Evolutionary conservation across 2,329 filamentous ascomycete species (phyloP).

Genomic region (Pseudopyrenochaeta lycopersici): DNA sequence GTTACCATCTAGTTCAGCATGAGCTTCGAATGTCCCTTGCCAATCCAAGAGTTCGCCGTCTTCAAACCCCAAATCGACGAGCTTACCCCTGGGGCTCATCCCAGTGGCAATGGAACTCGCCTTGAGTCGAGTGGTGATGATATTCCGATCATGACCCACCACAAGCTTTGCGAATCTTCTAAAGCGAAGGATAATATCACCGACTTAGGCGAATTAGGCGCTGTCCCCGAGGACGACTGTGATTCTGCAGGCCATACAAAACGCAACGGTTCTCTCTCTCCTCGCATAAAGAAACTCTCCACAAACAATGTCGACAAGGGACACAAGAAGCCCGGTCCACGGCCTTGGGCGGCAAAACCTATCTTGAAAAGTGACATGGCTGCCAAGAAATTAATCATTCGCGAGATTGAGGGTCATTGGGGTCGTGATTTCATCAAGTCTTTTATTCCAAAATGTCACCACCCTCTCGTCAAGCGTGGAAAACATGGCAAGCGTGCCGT

Average conservation of each 20-base stretch:
- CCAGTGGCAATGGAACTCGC: background rate
- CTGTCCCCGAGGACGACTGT: background rate
- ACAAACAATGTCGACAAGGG: slow-evolving; percentile 5
- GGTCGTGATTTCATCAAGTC: slow-evolving; percentile 36
- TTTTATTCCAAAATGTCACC: slow-evolving; percentile 42
- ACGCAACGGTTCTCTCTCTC: background rate
- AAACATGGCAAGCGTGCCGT: slow-evolving; percentile 23
- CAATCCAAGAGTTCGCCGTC: background rate
- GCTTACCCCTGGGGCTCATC: background rate
- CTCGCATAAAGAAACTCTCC: slow-evolving; percentile 1
- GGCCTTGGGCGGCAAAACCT: slow-evolving; percentile 22
- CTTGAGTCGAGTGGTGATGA: background rate
- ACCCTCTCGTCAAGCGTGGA: slow-evolving; percentile 33
- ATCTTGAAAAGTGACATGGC: slow-evolving; percentile 37
- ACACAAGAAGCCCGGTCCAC: slow-evolving; percentile 28
- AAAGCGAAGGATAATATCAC: background rate
- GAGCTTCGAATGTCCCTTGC: background rate
- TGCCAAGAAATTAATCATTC: slow-evolving; percentile 34
- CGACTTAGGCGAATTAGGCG: background rate
- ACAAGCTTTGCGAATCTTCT: background rate
- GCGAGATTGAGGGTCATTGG: slow-evolving; percentile 38
- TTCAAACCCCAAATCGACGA: background rate
- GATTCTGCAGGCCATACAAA: background rate
- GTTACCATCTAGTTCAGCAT: background rate
- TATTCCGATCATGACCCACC: background rate